These are phyloP conservation scores for Cajanus cajan DNA, from an alignment of 306 rosid genomes.

Conservation along the genomic window DNA sequence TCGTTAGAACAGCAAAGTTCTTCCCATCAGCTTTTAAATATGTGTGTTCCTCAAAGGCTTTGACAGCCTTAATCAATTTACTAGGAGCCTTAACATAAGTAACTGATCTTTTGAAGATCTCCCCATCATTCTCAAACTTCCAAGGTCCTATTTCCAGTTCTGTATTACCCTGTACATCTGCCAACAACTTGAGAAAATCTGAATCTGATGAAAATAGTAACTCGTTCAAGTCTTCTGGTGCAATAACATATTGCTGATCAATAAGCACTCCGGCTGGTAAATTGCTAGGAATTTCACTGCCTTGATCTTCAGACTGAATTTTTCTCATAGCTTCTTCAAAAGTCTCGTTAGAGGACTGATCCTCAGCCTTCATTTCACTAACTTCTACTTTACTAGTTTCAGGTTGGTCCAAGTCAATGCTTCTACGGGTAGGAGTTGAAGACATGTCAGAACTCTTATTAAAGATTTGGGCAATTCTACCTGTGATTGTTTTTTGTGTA, in stretches of 20 bases:
- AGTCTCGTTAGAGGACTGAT: conserved; percentile 47
- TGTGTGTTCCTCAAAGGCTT: conserved; percentile 79
- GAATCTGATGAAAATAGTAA: conserved; percentile 75
- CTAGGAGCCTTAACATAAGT: conserved; percentile 74
- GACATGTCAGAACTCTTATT: conserved; percentile 57
- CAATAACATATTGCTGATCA: conserved; percentile 64
- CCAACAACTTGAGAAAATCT: conserved; percentile 56
- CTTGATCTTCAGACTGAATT: conserved; percentile 66
- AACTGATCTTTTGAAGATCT: conserved; percentile 63
- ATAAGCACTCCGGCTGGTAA: conserved; percentile 79
- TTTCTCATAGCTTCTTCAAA: conserved; percentile 72
- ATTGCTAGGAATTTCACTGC: conserved; percentile 65
- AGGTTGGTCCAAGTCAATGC: conserved; percentile 54
- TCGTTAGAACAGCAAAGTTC: conserved; percentile 63
- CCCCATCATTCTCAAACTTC: conserved; percentile 70
- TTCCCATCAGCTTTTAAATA: conserved; percentile 92
- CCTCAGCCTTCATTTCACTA: conserved; percentile 53
- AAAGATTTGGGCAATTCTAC: conserved; percentile 77
- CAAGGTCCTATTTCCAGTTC: conserved; percentile 74
- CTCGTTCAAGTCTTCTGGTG: conserved; percentile 68
- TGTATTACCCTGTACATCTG: conserved; percentile 72
- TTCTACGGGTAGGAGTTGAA: conserved; percentile 44
- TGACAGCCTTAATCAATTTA: conserved; percentile 76
- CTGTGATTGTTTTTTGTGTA: conserved; percentile 63
- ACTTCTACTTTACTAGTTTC: conserved; percentile 51